Percentiles rank a stretch among this genome's conserved stretches.
Conservation (phyloP, 2,329 filamentous ascomycete species). For the Aspergillus sp. region DNA sequence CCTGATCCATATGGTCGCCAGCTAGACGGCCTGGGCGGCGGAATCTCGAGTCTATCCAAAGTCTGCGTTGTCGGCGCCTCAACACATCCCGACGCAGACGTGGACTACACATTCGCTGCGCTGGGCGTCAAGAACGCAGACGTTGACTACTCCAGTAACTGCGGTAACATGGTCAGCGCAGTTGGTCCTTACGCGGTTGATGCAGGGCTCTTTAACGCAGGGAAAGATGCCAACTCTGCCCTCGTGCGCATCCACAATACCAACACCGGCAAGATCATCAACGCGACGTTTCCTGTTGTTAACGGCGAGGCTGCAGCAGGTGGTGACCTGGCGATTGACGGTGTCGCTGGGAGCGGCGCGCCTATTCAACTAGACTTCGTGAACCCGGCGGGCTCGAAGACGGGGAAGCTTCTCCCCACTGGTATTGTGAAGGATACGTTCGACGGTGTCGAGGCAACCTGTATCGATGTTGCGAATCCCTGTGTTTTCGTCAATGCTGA, state of each 20-base stretch:
- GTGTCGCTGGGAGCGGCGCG: slow-evolving; percentile 60
- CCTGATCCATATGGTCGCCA: slow-evolving; percentile 67
- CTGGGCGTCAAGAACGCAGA: slow-evolving; percentile 61
- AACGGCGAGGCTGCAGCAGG: slow-evolving; percentile 49
- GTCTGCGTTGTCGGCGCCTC: slow-evolving; percentile 64
- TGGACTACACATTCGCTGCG: slow-evolving; percentile 72
- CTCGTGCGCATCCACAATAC: slow-evolving; percentile 65
- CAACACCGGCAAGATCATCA: slow-evolving; percentile 66
- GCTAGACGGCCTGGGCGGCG: slow-evolving; percentile 70
- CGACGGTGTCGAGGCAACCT: slow-evolving; percentile 52
- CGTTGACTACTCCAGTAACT: slow-evolving; percentile 69
- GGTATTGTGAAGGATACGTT: slow-evolving; percentile 56
- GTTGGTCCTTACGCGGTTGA: slow-evolving; percentile 67
- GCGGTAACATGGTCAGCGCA: slow-evolving; percentile 70
- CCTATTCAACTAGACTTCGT: slow-evolving; percentile 62
- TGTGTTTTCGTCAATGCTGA: slow-evolving; percentile 60
- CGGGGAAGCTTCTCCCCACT: slow-evolving; percentile 62
- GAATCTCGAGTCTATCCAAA: slow-evolving; percentile 69
- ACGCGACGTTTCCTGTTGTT: slow-evolving; percentile 55
- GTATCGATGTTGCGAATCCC: slow-evolving; percentile 65
- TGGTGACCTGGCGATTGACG: slow-evolving; percentile 63
- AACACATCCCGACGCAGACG: slow-evolving; percentile 51
- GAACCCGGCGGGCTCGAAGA: slow-evolving; percentile 63
- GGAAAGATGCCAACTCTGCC: not conserved
- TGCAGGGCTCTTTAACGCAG: slow-evolving; percentile 45